phyloP scores from a whole-genome alignment of 78 protist genomes.

The Corallochytrium limacisporum region DNA sequence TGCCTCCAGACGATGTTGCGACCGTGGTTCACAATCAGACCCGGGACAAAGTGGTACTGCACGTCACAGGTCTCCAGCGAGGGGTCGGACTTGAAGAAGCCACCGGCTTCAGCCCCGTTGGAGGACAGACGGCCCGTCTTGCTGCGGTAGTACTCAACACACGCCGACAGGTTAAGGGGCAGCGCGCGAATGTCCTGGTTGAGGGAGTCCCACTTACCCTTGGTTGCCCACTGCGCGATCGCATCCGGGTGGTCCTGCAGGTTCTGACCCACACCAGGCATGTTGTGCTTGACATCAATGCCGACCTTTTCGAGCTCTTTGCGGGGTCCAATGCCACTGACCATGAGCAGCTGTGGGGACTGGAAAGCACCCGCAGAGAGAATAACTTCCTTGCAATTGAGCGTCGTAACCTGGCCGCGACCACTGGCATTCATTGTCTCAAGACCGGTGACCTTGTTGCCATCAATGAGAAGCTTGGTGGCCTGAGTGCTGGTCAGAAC shows the following conservation, averaged over 20 bases:
- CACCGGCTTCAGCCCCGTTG: background rate
- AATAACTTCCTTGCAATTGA: slow-evolving; percentile 12
- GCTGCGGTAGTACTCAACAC: background rate
- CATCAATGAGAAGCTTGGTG: background rate
- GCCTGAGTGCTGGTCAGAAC: background rate
- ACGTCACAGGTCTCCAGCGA: background rate
- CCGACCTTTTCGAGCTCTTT: slow-evolving; percentile 8
- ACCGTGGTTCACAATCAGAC: too few relatives aligned
- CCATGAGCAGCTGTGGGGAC: slow-evolving; percentile 27
- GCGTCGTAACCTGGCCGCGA: too few relatives aligned
- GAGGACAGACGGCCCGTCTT: background rate
- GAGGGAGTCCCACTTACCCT: too few relatives aligned
- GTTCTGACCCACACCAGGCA: slow-evolving; percentile 19
- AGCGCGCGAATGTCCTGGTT: too few relatives aligned
- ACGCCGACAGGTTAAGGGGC: too few relatives aligned
- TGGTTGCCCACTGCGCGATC: background rate
- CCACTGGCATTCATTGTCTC: too few relatives aligned
- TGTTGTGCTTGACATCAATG: background rate
- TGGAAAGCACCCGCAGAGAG: slow-evolving; percentile 28
- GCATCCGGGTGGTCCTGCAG: slow-evolving; percentile 25
- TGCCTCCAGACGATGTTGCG: background rate
- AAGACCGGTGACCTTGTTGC: background rate
- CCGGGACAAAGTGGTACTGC: background rate
- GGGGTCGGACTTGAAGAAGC: background rate
- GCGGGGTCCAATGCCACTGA: slow-evolving; percentile 32